Conservation (phyloP, 2,329 filamentous ascomycete species). For the Phialophora chinensis region DNA sequence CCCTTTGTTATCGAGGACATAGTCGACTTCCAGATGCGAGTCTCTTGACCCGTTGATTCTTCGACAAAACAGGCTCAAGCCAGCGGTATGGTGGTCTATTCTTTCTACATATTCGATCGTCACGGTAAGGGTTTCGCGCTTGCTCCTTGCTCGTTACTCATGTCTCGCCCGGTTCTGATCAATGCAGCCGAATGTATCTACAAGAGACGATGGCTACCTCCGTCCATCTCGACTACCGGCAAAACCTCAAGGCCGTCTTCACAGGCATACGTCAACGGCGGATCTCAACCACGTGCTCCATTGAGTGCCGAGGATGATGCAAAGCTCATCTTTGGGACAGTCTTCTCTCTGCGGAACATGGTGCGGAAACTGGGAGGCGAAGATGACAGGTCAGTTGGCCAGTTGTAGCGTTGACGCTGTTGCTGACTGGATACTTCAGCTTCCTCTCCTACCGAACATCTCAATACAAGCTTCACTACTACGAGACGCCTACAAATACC, state of each 20-base stretch:
- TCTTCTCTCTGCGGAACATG: slow-evolving; percentile 97
- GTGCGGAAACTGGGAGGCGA: slow-evolving; percentile 91
- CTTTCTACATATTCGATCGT: slow-evolving; percentile 98
- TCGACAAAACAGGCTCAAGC: neutral
- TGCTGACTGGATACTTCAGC: slow-evolving; percentile 52
- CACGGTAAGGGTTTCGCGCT: slow-evolving; percentile 70
- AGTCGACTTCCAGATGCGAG: neutral
- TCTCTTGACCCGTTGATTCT: neutral
- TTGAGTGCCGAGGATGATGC: slow-evolving; percentile 77
- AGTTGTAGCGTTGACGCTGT: neutral
- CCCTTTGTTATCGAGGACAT: neutral
- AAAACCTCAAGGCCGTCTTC: slow-evolving; percentile 59
- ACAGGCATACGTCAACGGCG: slow-evolving; percentile 53
- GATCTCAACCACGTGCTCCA: slow-evolving; percentile 47
- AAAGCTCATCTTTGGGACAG: slow-evolving; percentile 95
- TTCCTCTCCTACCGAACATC: slow-evolving; percentile 93
- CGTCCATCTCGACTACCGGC: slow-evolving; percentile 53
- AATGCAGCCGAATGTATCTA: slow-evolving; percentile 92
- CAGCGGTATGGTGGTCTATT: slow-evolving; percentile 83
- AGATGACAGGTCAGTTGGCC: slow-evolving; percentile 69
- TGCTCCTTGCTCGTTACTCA: neutral
- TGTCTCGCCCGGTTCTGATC: slow-evolving; percentile 17
- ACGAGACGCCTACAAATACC: slow-evolving; percentile 93
- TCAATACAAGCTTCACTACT: slow-evolving; percentile 98
- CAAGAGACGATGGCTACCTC: slow-evolving; percentile 79